Conservation (phyloP, 257 asterid genomes). For the Plantago major region DNA sequence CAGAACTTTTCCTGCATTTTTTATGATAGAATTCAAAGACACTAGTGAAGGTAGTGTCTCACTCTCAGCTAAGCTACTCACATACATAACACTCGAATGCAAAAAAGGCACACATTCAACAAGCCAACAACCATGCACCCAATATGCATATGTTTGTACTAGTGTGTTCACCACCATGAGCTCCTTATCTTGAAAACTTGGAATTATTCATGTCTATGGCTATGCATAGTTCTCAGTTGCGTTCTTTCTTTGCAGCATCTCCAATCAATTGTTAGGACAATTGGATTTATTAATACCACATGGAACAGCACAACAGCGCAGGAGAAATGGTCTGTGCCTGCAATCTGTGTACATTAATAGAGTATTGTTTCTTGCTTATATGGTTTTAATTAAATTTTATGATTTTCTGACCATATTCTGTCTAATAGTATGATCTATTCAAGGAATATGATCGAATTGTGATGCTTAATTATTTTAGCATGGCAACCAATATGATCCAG, state of each 20-base stretch:
- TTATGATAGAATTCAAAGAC: background rate
- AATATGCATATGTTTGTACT: background rate
- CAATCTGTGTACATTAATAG: background rate
- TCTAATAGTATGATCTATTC: too few relatives aligned
- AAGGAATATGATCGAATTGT: too few relatives aligned
- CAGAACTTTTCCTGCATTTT: too few relatives aligned
- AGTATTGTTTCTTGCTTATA: background rate
- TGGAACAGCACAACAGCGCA: conserved; percentile 63
- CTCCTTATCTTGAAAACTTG: background rate
- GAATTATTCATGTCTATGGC: background rate
- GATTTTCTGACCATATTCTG: background rate
- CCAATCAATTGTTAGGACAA: conserved; percentile 45
- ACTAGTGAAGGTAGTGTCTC: background rate
- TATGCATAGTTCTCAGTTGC: conserved; percentile 4
- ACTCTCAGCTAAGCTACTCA: background rate
- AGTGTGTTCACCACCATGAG: background rate
- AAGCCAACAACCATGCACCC: background rate
- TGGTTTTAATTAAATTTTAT: background rate
- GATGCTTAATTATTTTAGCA: background rate
- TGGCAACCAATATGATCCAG: background rate
- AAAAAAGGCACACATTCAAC: conserved; percentile 3
- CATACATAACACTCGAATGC: background rate
- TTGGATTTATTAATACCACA: conserved; percentile 51
- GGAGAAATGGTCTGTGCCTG: conserved; percentile 39
- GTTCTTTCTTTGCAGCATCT: conserved; percentile 35